These are phyloP conservation scores for Bacterosira constricta DNA, from an alignment of 108 stramenopile genomes.

Conservation along the genomic window DNA sequence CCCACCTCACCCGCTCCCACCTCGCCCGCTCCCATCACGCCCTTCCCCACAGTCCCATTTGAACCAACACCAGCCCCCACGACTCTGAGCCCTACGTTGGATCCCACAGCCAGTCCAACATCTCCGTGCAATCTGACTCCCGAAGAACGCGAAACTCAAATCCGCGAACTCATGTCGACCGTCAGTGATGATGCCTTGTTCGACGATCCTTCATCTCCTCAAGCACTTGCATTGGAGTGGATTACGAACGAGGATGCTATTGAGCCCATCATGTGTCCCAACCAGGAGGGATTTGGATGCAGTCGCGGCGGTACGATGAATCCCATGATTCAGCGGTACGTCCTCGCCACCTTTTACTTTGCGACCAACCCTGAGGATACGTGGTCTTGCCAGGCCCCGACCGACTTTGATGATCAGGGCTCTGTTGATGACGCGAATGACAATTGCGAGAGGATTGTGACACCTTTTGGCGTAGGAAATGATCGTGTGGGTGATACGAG, in stretches of 20 bases:
- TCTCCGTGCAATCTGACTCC: constrained; percentile 35
- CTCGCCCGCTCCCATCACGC: not conserved
- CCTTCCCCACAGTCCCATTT: not conserved
- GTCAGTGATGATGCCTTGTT: constrained; percentile 18
- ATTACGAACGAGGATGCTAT: constrained; percentile 59
- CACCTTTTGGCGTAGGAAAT: constrained; percentile 24
- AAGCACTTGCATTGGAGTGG: constrained; percentile 70
- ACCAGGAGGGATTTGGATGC: constrained; percentile 8
- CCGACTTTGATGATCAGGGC: constrained; percentile 11
- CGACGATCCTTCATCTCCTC: constrained; percentile 42
- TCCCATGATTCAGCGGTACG: constrained; percentile 28
- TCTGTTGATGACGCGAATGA: constrained; percentile 21
- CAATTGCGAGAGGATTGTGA: constrained; percentile 20
- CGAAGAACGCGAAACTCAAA: constrained; percentile 18
- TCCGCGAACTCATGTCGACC: constrained; percentile 23
- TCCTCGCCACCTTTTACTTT: constrained; percentile 31
- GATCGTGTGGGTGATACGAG: constrained; percentile 19
- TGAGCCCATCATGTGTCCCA: constrained; percentile 36
- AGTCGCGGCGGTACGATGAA: not conserved
- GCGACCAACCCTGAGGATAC: constrained; percentile 38
- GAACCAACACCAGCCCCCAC: constrained; percentile 16
- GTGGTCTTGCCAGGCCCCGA: constrained; percentile 69
- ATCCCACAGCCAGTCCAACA: constrained; percentile 18
- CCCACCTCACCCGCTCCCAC: not conserved
- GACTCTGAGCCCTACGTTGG: constrained; percentile 4